Conservation (phyloP, 176 grass and related monocot species). For the Thinopyrum elongatum region DNA sequence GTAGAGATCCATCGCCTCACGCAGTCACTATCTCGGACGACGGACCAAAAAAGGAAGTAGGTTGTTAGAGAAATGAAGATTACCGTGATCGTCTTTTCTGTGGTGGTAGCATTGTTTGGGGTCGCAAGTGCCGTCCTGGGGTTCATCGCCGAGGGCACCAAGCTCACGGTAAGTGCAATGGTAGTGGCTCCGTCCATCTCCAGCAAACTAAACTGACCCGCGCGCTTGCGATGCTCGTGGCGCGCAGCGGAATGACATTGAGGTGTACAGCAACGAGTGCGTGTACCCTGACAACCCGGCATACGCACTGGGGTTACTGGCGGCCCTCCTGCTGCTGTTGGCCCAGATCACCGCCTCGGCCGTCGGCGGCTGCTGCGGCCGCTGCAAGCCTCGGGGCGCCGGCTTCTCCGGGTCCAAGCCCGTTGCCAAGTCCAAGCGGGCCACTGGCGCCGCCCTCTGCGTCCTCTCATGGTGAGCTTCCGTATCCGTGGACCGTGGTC, state of each 20-base stretch:
- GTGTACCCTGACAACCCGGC: slow-evolving; percentile 9
- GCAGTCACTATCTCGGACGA: background rate
- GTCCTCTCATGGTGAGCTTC: background rate
- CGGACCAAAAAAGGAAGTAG: background rate
- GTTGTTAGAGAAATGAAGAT: background rate
- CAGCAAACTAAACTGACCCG: background rate
- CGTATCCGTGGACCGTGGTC: too few relatives aligned
- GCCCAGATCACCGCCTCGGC: slow-evolving; percentile 18
- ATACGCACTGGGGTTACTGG: background rate
- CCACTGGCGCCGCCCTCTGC: background rate
- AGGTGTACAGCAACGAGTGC: background rate
- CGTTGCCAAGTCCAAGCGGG: background rate
- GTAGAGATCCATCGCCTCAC: background rate
- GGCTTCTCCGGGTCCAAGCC: background rate
- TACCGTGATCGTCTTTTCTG: background rate
- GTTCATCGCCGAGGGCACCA: slow-evolving; percentile 24
- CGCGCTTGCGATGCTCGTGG: background rate
- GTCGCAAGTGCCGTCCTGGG: slow-evolving; percentile 29
- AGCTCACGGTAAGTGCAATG: slow-evolving; percentile 13
- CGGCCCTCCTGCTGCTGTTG: slow-evolving; percentile 20
- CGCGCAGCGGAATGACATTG: slow-evolving; percentile 13
- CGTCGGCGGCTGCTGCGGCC: slow-evolving; percentile 31
- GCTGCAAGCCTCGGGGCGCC: slow-evolving; percentile 24
- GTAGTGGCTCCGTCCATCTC: too few relatives aligned
- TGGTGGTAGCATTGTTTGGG: slow-evolving; percentile 10